phyloP scores from a whole-genome alignment of 495 filamentous ascomycete species.

The Apodospora peruviana region DNA sequence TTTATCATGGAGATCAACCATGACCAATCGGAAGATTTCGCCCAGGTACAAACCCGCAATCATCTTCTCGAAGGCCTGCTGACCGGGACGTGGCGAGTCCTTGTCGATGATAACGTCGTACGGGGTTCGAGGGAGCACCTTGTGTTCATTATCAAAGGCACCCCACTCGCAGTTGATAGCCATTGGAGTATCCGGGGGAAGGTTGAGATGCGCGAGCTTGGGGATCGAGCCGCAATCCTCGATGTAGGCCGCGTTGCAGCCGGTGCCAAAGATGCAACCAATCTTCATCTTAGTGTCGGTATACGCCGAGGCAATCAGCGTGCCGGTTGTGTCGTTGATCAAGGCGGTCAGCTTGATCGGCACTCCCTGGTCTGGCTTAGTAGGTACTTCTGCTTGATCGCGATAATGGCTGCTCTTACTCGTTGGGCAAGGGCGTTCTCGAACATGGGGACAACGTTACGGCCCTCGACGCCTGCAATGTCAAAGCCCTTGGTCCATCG shows the following conservation, averaged over 20 bases:
- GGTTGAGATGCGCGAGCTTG: slow-evolving; percentile 88
- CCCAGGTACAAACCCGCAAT: slow-evolving; percentile 93
- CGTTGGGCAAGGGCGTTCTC: slow-evolving; percentile 75
- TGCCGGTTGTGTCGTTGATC: slow-evolving; percentile 97
- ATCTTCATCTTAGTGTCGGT: slow-evolving; percentile 89
- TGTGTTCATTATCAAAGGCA: slow-evolving; percentile 95
- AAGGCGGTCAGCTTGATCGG: slow-evolving; percentile 91
- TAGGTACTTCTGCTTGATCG: not conserved
- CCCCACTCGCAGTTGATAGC: slow-evolving; percentile 99
- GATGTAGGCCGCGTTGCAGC: slow-evolving; percentile 98
- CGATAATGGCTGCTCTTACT: slow-evolving; percentile 40
- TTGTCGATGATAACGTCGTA: slow-evolving; percentile 85
- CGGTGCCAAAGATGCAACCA: slow-evolving; percentile 97
- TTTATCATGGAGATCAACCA: slow-evolving; percentile 79
- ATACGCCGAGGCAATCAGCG: slow-evolving; percentile 96
- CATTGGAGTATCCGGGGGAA: slow-evolving; percentile 85
- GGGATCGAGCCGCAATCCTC: slow-evolving; percentile 86
- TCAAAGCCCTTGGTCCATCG: slow-evolving; percentile 99
- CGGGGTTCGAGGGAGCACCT: slow-evolving; percentile 81
- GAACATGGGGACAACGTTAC: slow-evolving; percentile 91
- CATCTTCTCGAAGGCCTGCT: slow-evolving; percentile 98
- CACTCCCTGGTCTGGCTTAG: slow-evolving; percentile 52
- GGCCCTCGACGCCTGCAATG: slow-evolving; percentile 89
- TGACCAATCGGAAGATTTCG: slow-evolving; percentile 86
- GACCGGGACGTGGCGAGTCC: slow-evolving; percentile 87